These are phyloP conservation scores for Pseudoscleropodium purum DNA, from an alignment of 225 moss, liverwort and hornwort species.

Conservation along the genomic window DNA sequence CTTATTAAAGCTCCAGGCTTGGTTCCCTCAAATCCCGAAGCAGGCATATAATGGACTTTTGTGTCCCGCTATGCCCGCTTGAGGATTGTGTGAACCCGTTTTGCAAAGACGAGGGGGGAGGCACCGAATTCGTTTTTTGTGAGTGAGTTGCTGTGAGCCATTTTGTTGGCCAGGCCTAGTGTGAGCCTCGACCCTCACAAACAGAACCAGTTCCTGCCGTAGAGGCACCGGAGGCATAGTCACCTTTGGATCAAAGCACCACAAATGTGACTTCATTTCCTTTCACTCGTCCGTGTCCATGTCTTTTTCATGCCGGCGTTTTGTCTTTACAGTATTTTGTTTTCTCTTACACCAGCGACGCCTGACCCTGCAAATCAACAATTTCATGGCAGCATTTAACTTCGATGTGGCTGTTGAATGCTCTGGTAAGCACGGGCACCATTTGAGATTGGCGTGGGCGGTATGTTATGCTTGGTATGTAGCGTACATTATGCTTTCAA, in stretches of 20 bases:
- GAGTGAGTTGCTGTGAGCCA: slow-evolving; percentile 26
- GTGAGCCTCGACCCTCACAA: slow-evolving; percentile 21
- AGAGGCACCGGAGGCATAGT: background rate
- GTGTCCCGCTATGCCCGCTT: background rate
- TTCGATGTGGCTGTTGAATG: background rate
- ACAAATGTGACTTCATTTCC: background rate
- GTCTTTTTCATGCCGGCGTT: background rate
- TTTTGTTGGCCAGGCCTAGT: slow-evolving; percentile 2
- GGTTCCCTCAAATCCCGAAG: background rate
- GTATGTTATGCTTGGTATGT: background rate
- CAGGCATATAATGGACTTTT: background rate
- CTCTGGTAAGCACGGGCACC: background rate
- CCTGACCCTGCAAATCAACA: background rate
- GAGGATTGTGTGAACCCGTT: background rate
- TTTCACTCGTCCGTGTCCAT: background rate
- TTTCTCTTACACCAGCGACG: background rate
- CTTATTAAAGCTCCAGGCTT: background rate
- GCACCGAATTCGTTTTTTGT: background rate
- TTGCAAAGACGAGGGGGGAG: background rate
- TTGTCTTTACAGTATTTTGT: too few relatives aligned
- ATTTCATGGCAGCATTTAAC: background rate
- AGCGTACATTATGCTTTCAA: background rate
- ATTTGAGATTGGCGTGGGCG: background rate
- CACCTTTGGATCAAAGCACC: background rate
- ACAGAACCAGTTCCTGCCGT: background rate